Base-by-base conservation (phyloP, 768 basidiomycete genomes). In the Aureoboletus auriporus region DNA sequence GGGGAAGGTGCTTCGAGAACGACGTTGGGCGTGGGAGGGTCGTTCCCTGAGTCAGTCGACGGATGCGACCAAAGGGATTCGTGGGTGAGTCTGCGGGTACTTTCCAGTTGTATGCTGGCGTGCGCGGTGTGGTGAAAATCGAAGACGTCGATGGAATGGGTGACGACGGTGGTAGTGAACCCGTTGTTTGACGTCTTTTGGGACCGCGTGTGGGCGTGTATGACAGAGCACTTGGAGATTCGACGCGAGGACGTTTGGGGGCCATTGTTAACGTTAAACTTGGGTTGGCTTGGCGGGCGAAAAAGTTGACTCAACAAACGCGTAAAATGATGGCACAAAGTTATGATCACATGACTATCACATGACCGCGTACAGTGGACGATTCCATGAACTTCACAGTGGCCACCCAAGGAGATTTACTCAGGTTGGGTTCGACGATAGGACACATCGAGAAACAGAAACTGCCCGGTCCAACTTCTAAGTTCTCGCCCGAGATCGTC, bases 1-100 rank as follows among this genome's bases (percentile, higher is more conserved):
- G 73, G 0, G 82, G 71, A 20, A 84, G 70, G 54, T 88, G 84
- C 49, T 79, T 76, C 12, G 73, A 73, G 61, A 80, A 84, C 0
- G 77, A 74, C 0, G 78, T 75, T 0, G 73, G 62, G 12, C 60
- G 64, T 0, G 75, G 75, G 1, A 75, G 67, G 3, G 66, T 64
- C 20, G 71, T 72, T 7, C 67, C 61, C 16, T 71, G 60, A 0
- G 64, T 65, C 5, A 67, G 68, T 12, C 71, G 70, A 14, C 75
- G 72, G 40, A 77, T 78, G 39, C 82, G 69, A 13, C 83, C 82
- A 50, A 87, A 82, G 0, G 85, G 86, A 55, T 86, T 87, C 4
- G 80, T 76, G 0, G 86, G 85, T 0, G 84, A 86, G 67, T 88
- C 85, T 6, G 71, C 77, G 5, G 84, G 81, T 1, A 60, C 66